A percentile compares a stretch with the other conserved stretches of the same genome.
phyloP scores from a whole-genome alignment of 2,329 filamentous ascomycete species.

The Xylariaceae sp. region DNA sequence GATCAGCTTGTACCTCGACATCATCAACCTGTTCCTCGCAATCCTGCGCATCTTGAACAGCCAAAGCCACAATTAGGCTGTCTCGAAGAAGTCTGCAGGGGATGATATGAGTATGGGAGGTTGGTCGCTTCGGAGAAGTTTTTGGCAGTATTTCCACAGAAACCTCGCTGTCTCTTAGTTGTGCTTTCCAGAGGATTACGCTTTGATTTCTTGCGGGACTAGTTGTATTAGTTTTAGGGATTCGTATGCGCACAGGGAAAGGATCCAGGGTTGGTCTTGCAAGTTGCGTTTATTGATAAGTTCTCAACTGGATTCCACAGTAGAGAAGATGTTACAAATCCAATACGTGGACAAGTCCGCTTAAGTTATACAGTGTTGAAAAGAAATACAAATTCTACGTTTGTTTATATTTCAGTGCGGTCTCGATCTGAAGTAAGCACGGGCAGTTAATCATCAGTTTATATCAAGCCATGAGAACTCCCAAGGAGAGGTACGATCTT shows the following conservation, averaged over 20 bases:
- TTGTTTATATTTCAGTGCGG: too few relatives aligned
- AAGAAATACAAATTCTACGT: too few relatives aligned
- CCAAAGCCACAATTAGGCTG: constrained; percentile 81
- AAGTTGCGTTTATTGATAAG: neutral
- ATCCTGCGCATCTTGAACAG: constrained; percentile 96
- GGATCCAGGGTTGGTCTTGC: neutral
- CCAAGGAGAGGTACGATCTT: too few relatives aligned
- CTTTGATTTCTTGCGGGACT: constrained; percentile 9
- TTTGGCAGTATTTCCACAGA: neutral
- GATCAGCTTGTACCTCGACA: constrained; percentile 92
- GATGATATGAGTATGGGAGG: neutral
- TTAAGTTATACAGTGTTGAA: too few relatives aligned
- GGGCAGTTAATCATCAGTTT: too few relatives aligned
- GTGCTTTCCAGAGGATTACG: neutral
- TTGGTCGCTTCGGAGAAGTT: neutral
- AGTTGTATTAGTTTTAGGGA: constrained; percentile 7
- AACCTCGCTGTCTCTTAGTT: neutral
- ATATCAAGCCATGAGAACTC: too few relatives aligned
- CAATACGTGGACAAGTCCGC: too few relatives aligned
- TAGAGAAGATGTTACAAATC: too few relatives aligned
- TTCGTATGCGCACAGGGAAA: constrained; percentile 4
- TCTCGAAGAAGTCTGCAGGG: neutral
- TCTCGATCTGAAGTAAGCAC: too few relatives aligned
- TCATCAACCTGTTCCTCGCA: constrained; percentile 95
- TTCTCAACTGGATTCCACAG: too few relatives aligned